Evolutionary conservation across 108 stramenopile species (phyloP).

Genomic region (Seminavis robusta): DNA sequence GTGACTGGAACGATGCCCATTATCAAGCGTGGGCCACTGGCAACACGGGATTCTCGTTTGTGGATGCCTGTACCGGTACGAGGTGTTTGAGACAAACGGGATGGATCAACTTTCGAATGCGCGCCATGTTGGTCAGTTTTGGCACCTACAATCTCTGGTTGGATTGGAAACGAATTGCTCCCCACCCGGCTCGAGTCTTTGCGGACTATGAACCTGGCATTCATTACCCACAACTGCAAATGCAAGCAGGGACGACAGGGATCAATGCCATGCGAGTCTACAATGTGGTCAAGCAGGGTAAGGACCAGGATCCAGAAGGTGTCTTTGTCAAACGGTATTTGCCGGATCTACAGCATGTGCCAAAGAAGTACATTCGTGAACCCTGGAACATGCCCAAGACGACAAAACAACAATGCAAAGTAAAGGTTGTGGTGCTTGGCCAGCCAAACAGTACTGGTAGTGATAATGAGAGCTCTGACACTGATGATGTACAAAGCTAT

Average conservation of each 20-base stretch:
- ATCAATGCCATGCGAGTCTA: slow-evolving; percentile 79
- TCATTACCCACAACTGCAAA: slow-evolving; percentile 76
- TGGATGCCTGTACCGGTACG: slow-evolving; percentile 80
- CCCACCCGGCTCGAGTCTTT: slow-evolving; percentile 58
- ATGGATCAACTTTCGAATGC: slow-evolving; percentile 76
- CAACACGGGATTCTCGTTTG: slow-evolving; percentile 61
- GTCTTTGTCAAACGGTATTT: slow-evolving; percentile 50
- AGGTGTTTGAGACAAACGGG: slow-evolving; percentile 56
- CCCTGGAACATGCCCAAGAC: slow-evolving; percentile 57
- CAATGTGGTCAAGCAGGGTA: slow-evolving; percentile 70
- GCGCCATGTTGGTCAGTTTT: slow-evolving; percentile 76
- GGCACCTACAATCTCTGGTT: slow-evolving; percentile 74
- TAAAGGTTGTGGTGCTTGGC: slow-evolving; percentile 15
- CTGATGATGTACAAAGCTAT: slow-evolving; percentile 17
- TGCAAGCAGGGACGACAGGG: slow-evolving; percentile 76
- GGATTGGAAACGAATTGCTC: slow-evolving; percentile 65
- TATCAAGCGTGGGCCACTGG: slow-evolving; percentile 58
- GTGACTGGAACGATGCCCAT: slow-evolving; percentile 52
- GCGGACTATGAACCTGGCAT: slow-evolving; percentile 67
- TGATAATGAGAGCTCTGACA: not conserved
- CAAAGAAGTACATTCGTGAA: slow-evolving; percentile 59
- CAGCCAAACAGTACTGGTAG: slow-evolving; percentile 7
- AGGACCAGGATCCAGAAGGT: slow-evolving; percentile 68
- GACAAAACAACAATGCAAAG: slow-evolving; percentile 32
- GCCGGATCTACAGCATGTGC: slow-evolving; percentile 42